A percentile compares a stretch with the other conserved stretches of the same genome.
Conservation (phyloP, 2,329 filamentous ascomycete genomes). For the Aspergillus clavatus region DNA sequence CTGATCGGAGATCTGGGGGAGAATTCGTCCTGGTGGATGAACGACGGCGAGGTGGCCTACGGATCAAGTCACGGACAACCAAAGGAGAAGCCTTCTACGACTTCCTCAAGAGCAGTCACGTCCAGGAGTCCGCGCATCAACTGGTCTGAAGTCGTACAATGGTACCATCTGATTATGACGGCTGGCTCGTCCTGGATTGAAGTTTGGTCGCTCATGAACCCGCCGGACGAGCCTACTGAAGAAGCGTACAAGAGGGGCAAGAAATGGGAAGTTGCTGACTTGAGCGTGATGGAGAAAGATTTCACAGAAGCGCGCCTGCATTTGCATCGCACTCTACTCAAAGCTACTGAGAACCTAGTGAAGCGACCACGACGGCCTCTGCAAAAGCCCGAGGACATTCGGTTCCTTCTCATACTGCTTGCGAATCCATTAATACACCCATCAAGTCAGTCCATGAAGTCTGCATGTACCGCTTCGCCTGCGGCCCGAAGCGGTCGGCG, state of each 20-base stretch:
- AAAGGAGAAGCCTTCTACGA: conserved; percentile 30
- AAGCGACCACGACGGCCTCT: conserved; percentile 72
- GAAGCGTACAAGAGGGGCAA: conserved; percentile 19
- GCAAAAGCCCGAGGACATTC: conserved; percentile 62
- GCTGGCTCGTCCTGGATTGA: conserved; percentile 64
- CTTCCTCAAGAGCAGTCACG: conserved; percentile 42
- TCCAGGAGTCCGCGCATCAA: conserved; percentile 65
- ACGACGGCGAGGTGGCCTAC: conserved; percentile 45
- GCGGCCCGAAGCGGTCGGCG: conserved; percentile 22
- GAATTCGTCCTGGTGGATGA: conserved; percentile 79
- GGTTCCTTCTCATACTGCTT: conserved; percentile 73
- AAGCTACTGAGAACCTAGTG: conserved; percentile 71
- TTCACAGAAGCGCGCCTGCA: conserved; percentile 62
- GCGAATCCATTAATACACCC: conserved; percentile 71
- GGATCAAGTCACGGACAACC: conserved; percentile 26
- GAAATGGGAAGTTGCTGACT: conserved; percentile 40
- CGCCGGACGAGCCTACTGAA: conserved; percentile 25
- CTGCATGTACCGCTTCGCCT: conserved; percentile 12
- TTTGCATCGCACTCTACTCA: conserved; percentile 65
- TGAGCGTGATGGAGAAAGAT: conserved; percentile 48
- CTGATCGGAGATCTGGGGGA: conserved; percentile 71
- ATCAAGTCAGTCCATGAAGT: conserved; percentile 21
- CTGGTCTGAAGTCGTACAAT: conserved; percentile 66
- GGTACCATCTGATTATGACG: conserved; percentile 67
- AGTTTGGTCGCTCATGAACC: conserved; percentile 53